Conservation (phyloP, 108 stramenopile species). For the Hondaea fermentalgiana region DNA sequence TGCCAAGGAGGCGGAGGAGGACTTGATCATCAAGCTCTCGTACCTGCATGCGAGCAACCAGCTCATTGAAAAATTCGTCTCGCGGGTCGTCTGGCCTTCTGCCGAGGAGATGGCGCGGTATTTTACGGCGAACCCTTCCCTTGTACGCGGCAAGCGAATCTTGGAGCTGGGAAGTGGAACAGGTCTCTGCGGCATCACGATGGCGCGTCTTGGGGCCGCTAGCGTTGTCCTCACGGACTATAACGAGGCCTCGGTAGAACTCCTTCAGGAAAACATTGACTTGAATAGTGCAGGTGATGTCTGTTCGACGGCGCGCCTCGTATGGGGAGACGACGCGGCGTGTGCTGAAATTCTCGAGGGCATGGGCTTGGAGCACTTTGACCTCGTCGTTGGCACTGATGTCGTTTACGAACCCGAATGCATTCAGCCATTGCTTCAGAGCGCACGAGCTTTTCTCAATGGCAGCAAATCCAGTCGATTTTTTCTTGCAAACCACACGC, state of each 20-base stretch:
- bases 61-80: neutral
- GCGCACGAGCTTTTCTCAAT: neutral
- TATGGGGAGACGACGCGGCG: neutral
- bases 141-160: neutral
- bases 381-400: conserved; percentile 4
- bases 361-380: neutral
- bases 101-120: neutral
- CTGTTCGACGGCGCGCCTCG: neutral
- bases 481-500: neutral
- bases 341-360: neutral
- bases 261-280: neutral
- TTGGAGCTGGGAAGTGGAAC: neutral
- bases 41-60: neutral
- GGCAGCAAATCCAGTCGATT: neutral
- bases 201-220: neutral
- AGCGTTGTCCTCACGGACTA: neutral
- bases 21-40: neutral
- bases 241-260: conserved; percentile 5
- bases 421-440: neutral
- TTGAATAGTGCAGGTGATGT: neutral
- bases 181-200: neutral
- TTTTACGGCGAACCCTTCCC: neutral
- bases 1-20: neutral
- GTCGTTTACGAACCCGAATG: conserved; percentile 11
- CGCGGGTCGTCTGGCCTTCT: neutral